Evolutionary conservation across 1,139 yeast species (phyloP), one percentile per base, ranked within the genome.

Genomic region (Nematodospora anomalae): DNA sequence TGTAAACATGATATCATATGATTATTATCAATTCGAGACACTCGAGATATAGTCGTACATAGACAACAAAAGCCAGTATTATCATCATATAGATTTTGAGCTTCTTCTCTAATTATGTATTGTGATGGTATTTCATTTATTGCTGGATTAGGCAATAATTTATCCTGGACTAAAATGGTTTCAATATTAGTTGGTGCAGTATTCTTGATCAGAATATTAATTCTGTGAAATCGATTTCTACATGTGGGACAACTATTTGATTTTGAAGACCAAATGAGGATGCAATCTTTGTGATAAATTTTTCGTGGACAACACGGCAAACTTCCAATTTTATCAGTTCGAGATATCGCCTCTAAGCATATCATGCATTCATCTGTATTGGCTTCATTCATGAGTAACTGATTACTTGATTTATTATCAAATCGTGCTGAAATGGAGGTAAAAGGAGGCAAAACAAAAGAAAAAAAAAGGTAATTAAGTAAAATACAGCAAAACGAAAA

Each of bases 221-320:
- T 55, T 36, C 50, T 48, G 43, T 64, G 50, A 47, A 57, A 71
- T 15, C 54, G 50, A 31, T 54, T 51, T 16, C 80, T 68, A 50
- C 81, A 76, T 2, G 74, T 73, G 3, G 80, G 80, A 46, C 81
- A 76, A 30, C 71, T 64, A 51, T 74, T 74, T 26, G 79, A 71
- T 30, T 66, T 64, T 20, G 57, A 49, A n/a, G 72, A 55, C 82
- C 82, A 76, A 26, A 60, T 62, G 10, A 55, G 40, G 16, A 76
- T 59, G 44, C 82, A 76, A 14, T 55, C 47, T 6, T 66, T 64
- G 47, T 76, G 82, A 47, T 74, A 76, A 35, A 49, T 49, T 46
- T 71, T 76, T 23, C 49, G 49, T 26, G 33, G 35, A 47, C 80
- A 75, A 29, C 51, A 47, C 6, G 38, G 57, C 6, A 74, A 53